Evolutionary conservation across 805 yeast genomes (phyloP).

Genomic region (Cyberlindnera lachancei): DNA sequence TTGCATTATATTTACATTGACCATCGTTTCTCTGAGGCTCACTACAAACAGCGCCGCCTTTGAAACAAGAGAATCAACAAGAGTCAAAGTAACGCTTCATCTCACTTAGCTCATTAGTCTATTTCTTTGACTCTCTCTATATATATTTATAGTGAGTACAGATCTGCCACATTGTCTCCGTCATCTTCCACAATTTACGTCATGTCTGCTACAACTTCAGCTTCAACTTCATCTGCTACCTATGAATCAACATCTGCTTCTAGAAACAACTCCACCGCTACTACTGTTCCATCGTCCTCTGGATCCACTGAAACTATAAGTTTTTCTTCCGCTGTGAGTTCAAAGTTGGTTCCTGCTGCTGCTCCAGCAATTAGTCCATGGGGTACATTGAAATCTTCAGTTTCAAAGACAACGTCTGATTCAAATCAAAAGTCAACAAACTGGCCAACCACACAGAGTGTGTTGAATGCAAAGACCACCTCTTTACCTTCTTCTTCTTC

Average conservation of each 20-base stretch:
- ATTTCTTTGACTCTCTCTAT: too few relatives aligned
- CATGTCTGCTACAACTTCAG: slow-evolving; percentile 4
- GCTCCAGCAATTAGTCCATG: slow-evolving; percentile 12
- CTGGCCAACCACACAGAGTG: slow-evolving; percentile 19
- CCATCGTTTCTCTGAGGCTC: too few relatives aligned
- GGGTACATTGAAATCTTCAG: background rate
- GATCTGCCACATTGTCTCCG: too few relatives aligned
- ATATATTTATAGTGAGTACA: too few relatives aligned
- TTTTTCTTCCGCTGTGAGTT: slow-evolving; percentile 11
- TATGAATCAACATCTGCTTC: too few relatives aligned
- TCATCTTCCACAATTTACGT: background rate
- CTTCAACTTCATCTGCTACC: too few relatives aligned
- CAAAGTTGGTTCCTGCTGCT: slow-evolving; percentile 23
- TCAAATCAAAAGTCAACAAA: background rate
- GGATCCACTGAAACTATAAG: background rate
- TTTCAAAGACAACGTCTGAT: background rate
- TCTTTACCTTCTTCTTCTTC: slow-evolving; percentile 1
- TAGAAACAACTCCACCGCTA: too few relatives aligned
- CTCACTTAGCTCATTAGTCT: too few relatives aligned
- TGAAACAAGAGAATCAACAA: too few relatives aligned
- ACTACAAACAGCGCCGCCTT: too few relatives aligned
- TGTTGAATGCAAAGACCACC: slow-evolving; percentile 3
- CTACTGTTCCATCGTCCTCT: slow-evolving; percentile 1
- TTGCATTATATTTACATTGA: too few relatives aligned
- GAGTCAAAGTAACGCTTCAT: too few relatives aligned